Evolutionary conservation across 1,139 yeast species (phyloP), one percentile per base, ranked within the genome.

Genomic region (Entelexis paramagnoliae): DNA sequence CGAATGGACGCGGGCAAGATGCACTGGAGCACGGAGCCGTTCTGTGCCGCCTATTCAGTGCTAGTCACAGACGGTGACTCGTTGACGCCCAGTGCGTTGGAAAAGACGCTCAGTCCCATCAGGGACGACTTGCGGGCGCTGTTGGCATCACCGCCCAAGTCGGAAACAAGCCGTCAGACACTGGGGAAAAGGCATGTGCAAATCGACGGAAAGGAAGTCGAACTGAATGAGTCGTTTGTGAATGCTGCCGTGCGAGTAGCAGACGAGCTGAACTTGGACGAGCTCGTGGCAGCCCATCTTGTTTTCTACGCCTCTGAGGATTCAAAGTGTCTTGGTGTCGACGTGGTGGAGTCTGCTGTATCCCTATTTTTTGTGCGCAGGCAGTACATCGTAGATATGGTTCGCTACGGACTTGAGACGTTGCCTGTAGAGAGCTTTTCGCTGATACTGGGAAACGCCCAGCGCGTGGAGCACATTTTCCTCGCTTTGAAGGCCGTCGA

Each of bases 231-330:
- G 46, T 75, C 76, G 47, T 80, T 80, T 55, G 70, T 78, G 48
- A 66, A 73, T 39, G 69, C 73, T 7, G 71, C 81, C 0, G 69
- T 74, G 3, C 68, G 71, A 32, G 61, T 81, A 14, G 69, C 86
- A 0, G 89, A 83, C 55, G 88, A 83, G 57, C 72, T 83, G 53
- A 73, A 76, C 55, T 69, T 89, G 51, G 94, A 89, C 64, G 83
- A 80, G 58, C 68, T 83, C 48, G 73, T 78, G 1, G 77, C 84
- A 2, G 80, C 88, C 1, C 75, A 81, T 50, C 69, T 84, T 46
- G 69, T 72, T 63, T 76, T 62, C 10, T 55, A 67, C 52, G 74
- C 85, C 3, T 63, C 72, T 5, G 65, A 67, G 2, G 68, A 73
- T 19, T 68, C 73, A 16, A 67, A 66, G 3, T 64, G 75, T 40